A percentile compares a stretch with the other conserved stretches of the same genome.
Conservation (phyloP, 164 flowering plant species). For the Saururus chinensis region DNA sequence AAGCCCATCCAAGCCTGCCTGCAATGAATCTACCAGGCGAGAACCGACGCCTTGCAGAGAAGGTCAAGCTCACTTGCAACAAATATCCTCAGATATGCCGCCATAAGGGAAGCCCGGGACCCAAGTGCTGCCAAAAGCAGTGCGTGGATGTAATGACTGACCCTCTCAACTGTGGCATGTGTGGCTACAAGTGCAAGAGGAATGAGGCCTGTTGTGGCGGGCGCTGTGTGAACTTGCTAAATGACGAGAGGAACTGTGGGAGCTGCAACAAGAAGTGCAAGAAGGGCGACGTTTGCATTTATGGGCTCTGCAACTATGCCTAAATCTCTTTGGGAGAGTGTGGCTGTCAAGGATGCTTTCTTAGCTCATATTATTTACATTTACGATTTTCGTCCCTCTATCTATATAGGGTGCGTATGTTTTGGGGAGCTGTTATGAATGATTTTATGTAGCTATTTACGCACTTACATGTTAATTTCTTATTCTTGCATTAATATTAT, state of each 20-base stretch:
- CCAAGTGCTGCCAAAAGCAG: conserved; percentile 16
- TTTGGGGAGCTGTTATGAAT: too few relatives aligned
- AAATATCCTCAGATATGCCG: conserved; percentile 11
- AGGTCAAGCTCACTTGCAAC: conserved; percentile 9
- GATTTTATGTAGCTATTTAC: too few relatives aligned
- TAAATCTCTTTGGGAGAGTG: neutral
- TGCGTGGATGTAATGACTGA: conserved; percentile 16
- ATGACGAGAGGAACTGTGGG: conserved; percentile 12
- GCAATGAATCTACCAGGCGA: neutral
- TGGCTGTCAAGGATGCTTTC: neutral
- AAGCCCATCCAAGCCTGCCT: neutral
- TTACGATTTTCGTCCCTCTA: neutral
- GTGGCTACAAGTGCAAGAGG: conserved; percentile 15
- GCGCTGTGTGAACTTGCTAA: conserved; percentile 6
- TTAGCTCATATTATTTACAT: neutral
- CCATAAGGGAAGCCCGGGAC: conserved; percentile 9
- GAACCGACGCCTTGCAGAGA: conserved; percentile 7
- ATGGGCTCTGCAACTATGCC: conserved; percentile 18
- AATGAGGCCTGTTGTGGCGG: conserved; percentile 14
- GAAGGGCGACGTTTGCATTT: conserved; percentile 8
- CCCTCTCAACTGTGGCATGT: conserved; percentile 11
- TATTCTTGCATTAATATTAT: too few relatives aligned
- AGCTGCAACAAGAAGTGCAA: conserved; percentile 14
- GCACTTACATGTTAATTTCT: too few relatives aligned
- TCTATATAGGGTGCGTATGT: too few relatives aligned